Base-by-base conservation (phyloP, 2,329 filamentous ascomycete genomes). In the Amauroascus niger region DNA sequence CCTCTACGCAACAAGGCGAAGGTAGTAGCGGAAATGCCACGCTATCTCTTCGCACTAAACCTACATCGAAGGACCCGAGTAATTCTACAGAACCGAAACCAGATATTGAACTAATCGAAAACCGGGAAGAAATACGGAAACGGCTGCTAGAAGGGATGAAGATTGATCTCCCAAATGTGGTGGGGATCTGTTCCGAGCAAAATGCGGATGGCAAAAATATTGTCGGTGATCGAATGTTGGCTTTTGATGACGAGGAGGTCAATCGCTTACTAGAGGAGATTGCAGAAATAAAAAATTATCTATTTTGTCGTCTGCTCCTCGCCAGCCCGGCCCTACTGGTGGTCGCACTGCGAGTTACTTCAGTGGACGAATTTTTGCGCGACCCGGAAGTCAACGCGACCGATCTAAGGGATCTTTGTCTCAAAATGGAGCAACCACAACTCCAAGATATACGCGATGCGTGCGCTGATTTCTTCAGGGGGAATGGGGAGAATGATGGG, bases 401-500 rank as follows among this genome's bases (percentile, higher is more conserved):
- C 13, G 70, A 76, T 51, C 59, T 78, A 3, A 65, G 74, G 56
- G 74, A 77, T 57, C 57, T 77, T 4, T 76, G 72, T 55, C 64
- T 77, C 20, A 73, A 73, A 55, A 63, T 77, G 45, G 75, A 77
- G 54, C 67, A 71, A 43, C 74, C 75, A 16, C 65, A 62, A n/a
- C 65, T 77, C 1, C 74, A 78, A 57, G 73, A 75, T 43, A 70
- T 78, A 20, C 68, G 74, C 40, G 74, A 78, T 61, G 74, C 75
- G 13, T 78, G 75, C 58, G 75, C 74, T 3, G 75, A 78, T 59
- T 55, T 55, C n/a, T 70, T 76, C 41, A 65, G 68, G 14, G 67
- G 74, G 13, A 66, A 71, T 18, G 13, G 7, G 33, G 59, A 65
- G 9, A 56, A 60, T 3, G 63, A 64, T 3, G 57, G 65, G 1